phyloP scores from a whole-genome alignment of 805 yeast species.

The Kodamaea neixiangensis region DNA sequence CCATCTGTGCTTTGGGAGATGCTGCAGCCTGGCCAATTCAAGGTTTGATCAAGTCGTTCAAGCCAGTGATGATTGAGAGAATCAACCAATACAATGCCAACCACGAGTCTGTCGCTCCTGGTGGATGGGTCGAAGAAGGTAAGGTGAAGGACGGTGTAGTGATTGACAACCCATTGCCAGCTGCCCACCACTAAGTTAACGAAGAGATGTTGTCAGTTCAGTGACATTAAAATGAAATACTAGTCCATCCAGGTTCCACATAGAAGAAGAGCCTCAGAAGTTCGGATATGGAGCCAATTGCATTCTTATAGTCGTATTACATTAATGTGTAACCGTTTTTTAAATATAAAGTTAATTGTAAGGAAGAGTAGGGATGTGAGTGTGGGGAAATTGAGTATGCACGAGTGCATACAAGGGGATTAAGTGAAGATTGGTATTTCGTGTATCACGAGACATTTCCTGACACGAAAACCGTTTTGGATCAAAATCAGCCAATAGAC shows the following conservation, averaged over 20 bases:
- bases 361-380: no score
- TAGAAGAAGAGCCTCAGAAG: slow-evolving; percentile 2
- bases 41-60: slow-evolving; percentile 81
- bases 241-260: not conserved
- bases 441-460: no score
- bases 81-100: slow-evolving; percentile 60
- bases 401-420: no score
- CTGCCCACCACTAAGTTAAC: slow-evolving; percentile 32
- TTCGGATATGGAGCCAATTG: not conserved
- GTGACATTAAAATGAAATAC: not conserved
- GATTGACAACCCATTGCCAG: slow-evolving; percentile 58
- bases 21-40: slow-evolving; percentile 95
- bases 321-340: not conserved
- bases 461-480: no score
- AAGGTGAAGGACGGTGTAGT: slow-evolving; percentile 64
- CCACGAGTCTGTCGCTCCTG: slow-evolving; percentile 53
- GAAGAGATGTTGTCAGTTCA: slow-evolving; percentile 2
- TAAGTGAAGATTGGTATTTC: no score
- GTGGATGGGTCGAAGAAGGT: slow-evolving; percentile 77
- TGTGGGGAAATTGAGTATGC: no score
- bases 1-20: slow-evolving; percentile 90
- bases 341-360: not conserved
- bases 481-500: no score
- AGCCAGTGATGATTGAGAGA: slow-evolving; percentile 79
- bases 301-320: not conserved